Conservation (phyloP, 306 rosid species). For the Medicago lupulina region DNA sequence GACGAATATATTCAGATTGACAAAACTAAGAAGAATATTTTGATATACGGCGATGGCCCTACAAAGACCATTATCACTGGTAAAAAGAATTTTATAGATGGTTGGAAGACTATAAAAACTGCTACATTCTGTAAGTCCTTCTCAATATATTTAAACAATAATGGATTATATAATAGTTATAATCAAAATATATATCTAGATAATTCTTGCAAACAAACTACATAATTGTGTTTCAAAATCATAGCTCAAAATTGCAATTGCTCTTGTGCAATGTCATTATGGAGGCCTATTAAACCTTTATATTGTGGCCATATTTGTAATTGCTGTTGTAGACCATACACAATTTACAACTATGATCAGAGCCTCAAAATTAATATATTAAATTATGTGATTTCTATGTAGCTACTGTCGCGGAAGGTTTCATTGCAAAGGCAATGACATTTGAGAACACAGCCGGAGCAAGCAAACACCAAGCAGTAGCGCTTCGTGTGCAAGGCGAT, state of each 20-base stretch:
- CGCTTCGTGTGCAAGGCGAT: slow-evolving; percentile 68
- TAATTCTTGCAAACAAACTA: background rate
- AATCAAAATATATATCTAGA: background rate
- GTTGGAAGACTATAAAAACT: slow-evolving; percentile 40
- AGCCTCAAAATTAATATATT: background rate
- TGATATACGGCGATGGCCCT: slow-evolving; percentile 80
- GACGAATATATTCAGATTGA: slow-evolving; percentile 54
- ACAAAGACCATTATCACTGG: slow-evolving; percentile 52
- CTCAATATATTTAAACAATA: background rate
- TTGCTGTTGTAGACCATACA: background rate
- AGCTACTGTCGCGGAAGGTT: slow-evolving; percentile 46
- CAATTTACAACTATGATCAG: background rate
- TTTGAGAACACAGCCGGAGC: slow-evolving; percentile 81
- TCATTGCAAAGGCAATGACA: slow-evolving; percentile 63
- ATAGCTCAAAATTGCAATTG: background rate
- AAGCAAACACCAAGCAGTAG: slow-evolving; percentile 75
- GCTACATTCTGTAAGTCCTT: slow-evolving; percentile 47
- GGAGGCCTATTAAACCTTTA: background rate
- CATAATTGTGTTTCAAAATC: no score
- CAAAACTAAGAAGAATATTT: slow-evolving; percentile 44
- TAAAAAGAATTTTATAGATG: slow-evolving; percentile 31
- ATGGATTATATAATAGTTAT: background rate
- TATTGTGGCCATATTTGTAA: no score
- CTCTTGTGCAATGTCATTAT: background rate
- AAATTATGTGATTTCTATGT: background rate